Evolutionary conservation across 208 protist genomes (phyloP).

Genomic region (Tritrichomonas musculus): DNA sequence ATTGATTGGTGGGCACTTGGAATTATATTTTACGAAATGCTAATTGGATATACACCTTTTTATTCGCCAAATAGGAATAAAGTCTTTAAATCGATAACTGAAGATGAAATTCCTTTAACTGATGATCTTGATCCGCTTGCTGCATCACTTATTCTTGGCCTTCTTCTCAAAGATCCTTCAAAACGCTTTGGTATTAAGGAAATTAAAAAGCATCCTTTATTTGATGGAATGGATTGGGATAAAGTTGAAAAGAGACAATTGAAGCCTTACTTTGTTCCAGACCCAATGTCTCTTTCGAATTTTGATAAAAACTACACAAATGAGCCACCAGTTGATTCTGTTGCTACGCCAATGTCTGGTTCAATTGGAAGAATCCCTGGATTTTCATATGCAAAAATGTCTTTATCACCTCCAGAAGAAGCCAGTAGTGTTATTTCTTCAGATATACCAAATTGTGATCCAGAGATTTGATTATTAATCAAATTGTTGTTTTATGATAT

Average conservation of each 20-base stretch:
- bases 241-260: neutral
- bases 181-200: neutral
- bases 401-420: neutral
- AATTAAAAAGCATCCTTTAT: neutral
- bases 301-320: neutral
- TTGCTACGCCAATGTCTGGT: neutral
- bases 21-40: neutral
- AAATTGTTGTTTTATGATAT: neutral
- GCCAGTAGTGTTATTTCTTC: neutral
- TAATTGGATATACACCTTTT: neutral
- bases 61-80: neutral
- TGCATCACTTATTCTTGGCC: neutral
- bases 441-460: neutral
- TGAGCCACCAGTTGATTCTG: neutral
- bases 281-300: neutral
- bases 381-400: neutral
- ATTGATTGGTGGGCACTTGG: constrained; percentile 18
- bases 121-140: neutral
- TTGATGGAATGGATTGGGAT: neutral
- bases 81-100: neutral
- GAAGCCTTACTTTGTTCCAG: neutral
- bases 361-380: neutral
- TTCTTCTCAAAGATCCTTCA: neutral
- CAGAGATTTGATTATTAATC: neutral
- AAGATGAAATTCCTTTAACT: neutral